These are phyloP conservation scores for Mycena pura DNA, from an alignment of 768 basidiomycete genomes.

Conservation along the genomic window DNA sequence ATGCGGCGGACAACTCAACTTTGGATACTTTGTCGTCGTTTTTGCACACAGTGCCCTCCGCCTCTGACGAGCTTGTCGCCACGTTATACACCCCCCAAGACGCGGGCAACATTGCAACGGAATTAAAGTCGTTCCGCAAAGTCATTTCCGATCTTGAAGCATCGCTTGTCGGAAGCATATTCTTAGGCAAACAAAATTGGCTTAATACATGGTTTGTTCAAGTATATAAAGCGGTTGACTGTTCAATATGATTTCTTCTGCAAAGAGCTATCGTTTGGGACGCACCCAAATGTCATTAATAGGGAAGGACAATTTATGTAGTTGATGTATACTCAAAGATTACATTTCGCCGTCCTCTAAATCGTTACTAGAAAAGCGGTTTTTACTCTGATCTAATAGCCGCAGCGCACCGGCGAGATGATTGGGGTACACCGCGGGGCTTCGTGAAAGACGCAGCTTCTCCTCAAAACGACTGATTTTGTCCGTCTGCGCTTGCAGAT, in stretches of 20 bases:
- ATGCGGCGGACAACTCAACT: constrained; percentile 28
- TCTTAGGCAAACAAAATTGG: constrained; percentile 55
- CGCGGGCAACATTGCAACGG: constrained; percentile 43
- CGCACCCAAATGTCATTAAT: background rate
- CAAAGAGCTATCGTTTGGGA: too few relatives aligned
- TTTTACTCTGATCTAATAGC: constrained; percentile 40
- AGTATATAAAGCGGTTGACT: constrained; percentile 51
- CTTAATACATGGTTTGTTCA: constrained; percentile 71
- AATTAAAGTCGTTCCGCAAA: constrained; percentile 45
- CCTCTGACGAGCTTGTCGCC: constrained; percentile 73
- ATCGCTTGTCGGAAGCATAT: constrained; percentile 32
- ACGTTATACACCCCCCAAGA: constrained; percentile 72
- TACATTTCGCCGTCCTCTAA: constrained; percentile 48
- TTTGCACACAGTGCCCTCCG: constrained; percentile 59
- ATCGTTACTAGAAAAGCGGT: constrained; percentile 34
- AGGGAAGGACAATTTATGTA: background rate
- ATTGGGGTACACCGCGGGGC: constrained; percentile 67
- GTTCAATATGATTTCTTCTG: constrained; percentile 26
- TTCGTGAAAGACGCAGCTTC: constrained; percentile 52
- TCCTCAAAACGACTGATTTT: constrained; percentile 72
- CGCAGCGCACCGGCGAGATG: constrained; percentile 55
- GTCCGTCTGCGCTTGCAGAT: constrained; percentile 64
- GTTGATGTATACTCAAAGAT: background rate
- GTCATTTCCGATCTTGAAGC: constrained; percentile 46
- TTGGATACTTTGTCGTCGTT: constrained; percentile 59